Evolutionary conservation across 441 rosid species (phyloP).

Genomic region (Gossypium trilobum): DNA sequence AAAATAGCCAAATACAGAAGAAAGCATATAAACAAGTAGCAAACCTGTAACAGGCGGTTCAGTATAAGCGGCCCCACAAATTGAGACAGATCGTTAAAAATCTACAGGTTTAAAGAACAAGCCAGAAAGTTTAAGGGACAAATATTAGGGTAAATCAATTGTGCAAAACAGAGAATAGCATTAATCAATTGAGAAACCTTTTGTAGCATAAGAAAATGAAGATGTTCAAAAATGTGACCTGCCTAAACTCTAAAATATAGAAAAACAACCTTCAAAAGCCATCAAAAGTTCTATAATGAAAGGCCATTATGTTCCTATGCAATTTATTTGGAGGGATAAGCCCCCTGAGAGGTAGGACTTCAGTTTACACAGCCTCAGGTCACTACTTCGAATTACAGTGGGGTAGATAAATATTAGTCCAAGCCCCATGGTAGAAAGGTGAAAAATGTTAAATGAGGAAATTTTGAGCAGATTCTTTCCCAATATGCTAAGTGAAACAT

Average conservation of each 20-base stretch:
- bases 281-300: not conserved
- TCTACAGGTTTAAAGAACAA: slow-evolving; percentile 31
- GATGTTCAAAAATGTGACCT: not conserved
- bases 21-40: slow-evolving; percentile 19
- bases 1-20: not conserved
- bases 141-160: not conserved
- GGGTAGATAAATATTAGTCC: not conserved
- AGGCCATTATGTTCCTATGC: not conserved
- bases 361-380: not conserved
- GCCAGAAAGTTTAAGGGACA: slow-evolving; percentile 5
- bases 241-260: not conserved
- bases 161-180: slow-evolving; percentile 9
- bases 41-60: slow-evolving; percentile 80
- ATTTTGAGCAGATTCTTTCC: not conserved
- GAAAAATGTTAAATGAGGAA: not conserved
- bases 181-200: slow-evolving; percentile 1
- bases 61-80: slow-evolving; percentile 89
- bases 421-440: not conserved
- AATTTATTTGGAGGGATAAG: not conserved
- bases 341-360: not conserved
- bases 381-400: not conserved
- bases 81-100: slow-evolving; percentile 88
- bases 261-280: slow-evolving; percentile 3
- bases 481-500: not conserved
- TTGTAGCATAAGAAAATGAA: not conserved